Evolutionary conservation across 371 early-diverging fungal species (phyloP), one percentile per base, ranked within the genome.

Genomic region (Saksenaea vasiformis): DNA sequence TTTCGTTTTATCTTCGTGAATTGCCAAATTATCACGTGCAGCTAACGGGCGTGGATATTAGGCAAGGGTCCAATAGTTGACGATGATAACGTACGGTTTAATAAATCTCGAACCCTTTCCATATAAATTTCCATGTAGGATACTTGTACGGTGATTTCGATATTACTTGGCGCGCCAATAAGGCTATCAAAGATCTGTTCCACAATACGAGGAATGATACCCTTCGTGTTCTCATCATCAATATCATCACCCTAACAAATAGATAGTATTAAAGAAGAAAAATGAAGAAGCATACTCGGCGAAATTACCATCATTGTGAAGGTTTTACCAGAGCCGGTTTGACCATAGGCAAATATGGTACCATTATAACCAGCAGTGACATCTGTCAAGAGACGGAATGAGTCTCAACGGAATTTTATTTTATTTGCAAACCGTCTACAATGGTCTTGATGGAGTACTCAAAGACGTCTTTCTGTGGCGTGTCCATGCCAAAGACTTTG

Each of bases 81-180:
- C 0, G 2, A 11, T 36, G 7, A 43, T 53, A 69, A 83, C 77
- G 78, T 82, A 85, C 93, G 95, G 72, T 91, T 91, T 62, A 99
- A 82, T 70, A 99, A 79, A 86, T 98, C 99, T 57, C 94, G 85
- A 58, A 99, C 93, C 71, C 92, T 93, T 72, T 99, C 99, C 95
- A 99, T 99, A 85, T 99, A 99, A 65, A 99, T 96, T 85, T 99
- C 99, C 91, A 98, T 93, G 81, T 88, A 96, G 10, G 94, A 93
- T 17, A 93, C 90, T 72, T 91, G 92, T 67, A 97, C 95, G 38
- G 93, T 93, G 73, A 95, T 94, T 76, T 95, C 94, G 64, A 94
- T 83, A 44, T 90, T 92, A 9, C 90, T 78, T 37, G 93, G 95
- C 22, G 95, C 90, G 26, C 87, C 90, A 73, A 87, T 75, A 66